A percentile compares a stretch with the other conserved stretches of the same genome.
These are phyloP conservation scores for Nicotiana tomentosiformis DNA, from an alignment of 257 asterid species.

Conservation along the genomic window DNA sequence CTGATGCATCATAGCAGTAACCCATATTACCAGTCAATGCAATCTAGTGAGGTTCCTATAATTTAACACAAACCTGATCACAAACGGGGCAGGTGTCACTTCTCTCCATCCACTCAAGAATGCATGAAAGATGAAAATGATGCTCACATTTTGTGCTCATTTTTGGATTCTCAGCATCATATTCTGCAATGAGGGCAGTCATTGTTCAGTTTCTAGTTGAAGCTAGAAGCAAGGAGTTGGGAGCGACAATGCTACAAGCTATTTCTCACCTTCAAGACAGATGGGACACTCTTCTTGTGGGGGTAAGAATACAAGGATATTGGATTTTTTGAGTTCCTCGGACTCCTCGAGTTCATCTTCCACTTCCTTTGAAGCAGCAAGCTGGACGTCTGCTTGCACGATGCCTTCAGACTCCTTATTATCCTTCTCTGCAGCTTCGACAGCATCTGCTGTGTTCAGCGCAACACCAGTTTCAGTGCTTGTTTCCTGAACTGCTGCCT, in stretches of 20 bases:
- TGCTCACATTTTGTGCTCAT: conserved; percentile 81
- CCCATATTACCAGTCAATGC: not conserved
- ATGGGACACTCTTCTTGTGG: conserved; percentile 82
- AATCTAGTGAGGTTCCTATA: not conserved
- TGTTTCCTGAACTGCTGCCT: conserved; percentile 29
- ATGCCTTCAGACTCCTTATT: conserved; percentile 47
- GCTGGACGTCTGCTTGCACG: conserved; percentile 25
- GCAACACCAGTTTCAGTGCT: conserved; percentile 31
- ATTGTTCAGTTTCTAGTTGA: not conserved
- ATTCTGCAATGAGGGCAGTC: conserved; percentile 46
- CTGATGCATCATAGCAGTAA: conserved; percentile 6
- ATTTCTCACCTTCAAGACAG: conserved; percentile 76
- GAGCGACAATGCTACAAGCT: not conserved
- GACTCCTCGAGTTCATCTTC: conserved; percentile 42
- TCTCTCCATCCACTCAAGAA: conserved; percentile 98
- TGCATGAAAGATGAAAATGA: conserved; percentile 86
- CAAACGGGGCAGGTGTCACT: conserved; percentile 88
- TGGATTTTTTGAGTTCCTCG: conserved; percentile 53
- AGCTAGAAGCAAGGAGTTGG: not conserved
- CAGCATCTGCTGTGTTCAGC: conserved; percentile 31
- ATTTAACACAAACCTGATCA: conserved; percentile 49
- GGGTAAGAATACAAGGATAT: conserved; percentile 24
- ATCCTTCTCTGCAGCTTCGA: conserved; percentile 36
- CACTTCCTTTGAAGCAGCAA: conserved; percentile 33
- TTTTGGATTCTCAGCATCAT: conserved; percentile 81